These are phyloP conservation scores for Zopfia rhizophila DNA, from an alignment of 2,329 filamentous ascomycete genomes.

Conservation along the genomic window DNA sequence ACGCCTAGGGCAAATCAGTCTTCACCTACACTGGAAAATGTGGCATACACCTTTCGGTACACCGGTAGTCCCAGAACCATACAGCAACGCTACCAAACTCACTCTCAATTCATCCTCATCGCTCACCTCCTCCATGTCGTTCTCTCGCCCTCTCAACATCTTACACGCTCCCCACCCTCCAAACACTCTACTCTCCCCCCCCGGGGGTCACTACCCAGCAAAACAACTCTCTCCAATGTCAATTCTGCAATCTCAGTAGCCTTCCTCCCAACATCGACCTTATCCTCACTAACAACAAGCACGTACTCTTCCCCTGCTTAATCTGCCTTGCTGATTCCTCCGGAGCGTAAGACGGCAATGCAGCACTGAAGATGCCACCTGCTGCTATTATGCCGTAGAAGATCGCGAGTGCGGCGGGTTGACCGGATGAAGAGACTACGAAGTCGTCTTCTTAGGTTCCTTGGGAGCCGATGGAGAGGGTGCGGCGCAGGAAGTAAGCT, in stretches of 20 bases:
- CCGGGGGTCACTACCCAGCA: slow-evolving; percentile 52
- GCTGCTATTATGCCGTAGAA: slow-evolving; percentile 69
- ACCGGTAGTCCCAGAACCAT: slow-evolving; percentile 57
- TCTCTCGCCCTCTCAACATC: slow-evolving; percentile 18
- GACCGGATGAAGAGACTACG: slow-evolving; percentile 64
- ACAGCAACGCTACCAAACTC: slow-evolving; percentile 55
- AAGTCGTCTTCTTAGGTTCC: slow-evolving; percentile 62
- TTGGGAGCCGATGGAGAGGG: slow-evolving; percentile 61
- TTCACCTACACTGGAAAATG: neutral
- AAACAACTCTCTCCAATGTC: slow-evolving; percentile 57
- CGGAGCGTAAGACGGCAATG: slow-evolving; percentile 59
- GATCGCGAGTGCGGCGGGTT: slow-evolving; percentile 61
- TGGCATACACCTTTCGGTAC: slow-evolving; percentile 49
- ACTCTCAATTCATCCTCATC: slow-evolving; percentile 57
- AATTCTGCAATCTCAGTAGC: slow-evolving; percentile 61
- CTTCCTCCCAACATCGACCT: slow-evolving; percentile 57
- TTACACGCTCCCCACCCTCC: slow-evolving; percentile 34
- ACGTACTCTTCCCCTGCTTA: slow-evolving; percentile 51
- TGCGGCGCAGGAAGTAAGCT: slow-evolving; percentile 63
- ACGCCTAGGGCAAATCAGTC: slow-evolving; percentile 34
- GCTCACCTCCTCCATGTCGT: slow-evolving; percentile 63
- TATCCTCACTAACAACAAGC: slow-evolving; percentile 59
- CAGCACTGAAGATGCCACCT: slow-evolving; percentile 67
- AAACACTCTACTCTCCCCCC: slow-evolving; percentile 42
- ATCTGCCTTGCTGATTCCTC: slow-evolving; percentile 61